These are phyloP conservation scores for Tylopilus orsonianus DNA, from an alignment of 1,284 basidiomycete species.

Conservation along the genomic window DNA sequence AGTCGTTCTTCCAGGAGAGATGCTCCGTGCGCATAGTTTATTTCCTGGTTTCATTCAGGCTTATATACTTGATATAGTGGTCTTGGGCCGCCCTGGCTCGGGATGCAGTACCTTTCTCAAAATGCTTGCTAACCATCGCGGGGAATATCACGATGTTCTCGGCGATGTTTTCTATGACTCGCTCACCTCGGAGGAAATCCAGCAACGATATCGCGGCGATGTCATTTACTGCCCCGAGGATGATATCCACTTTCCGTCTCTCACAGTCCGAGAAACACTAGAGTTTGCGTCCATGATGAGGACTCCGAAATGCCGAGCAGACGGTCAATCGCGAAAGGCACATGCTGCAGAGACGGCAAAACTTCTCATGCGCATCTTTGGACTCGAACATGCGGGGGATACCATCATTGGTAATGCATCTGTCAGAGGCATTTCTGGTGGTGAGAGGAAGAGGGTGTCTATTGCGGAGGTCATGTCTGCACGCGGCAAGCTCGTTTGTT, in stretches of 20 bases:
- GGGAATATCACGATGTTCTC: constrained; percentile 58
- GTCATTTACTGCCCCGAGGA: constrained; percentile 69
- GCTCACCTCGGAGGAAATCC: constrained; percentile 52
- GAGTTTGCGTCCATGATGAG: constrained; percentile 63
- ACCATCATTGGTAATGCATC: constrained; percentile 74
- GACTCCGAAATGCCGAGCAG: constrained; percentile 49
- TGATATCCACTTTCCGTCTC: constrained; percentile 74
- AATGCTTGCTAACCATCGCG: constrained; percentile 65
- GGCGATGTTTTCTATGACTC: constrained; percentile 71
- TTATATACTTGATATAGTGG: constrained; percentile 45
- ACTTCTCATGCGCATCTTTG: constrained; percentile 66
- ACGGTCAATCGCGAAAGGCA: constrained; percentile 44
- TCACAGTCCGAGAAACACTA: constrained; percentile 71
- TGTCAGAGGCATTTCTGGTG: constrained; percentile 78
- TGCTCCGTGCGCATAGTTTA: constrained; percentile 56
- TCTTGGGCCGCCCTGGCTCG: constrained; percentile 64
- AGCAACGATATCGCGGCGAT: constrained; percentile 62
- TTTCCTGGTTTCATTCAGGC: no score
- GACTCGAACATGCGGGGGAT: constrained; percentile 60
- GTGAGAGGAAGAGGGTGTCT: constrained; percentile 74
- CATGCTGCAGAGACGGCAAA: constrained; percentile 49
- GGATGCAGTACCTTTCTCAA: constrained; percentile 79
- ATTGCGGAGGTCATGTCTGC: constrained; percentile 53
- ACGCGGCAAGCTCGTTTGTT: constrained; percentile 45
- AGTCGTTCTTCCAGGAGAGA: constrained; percentile 57